Evolutionary conservation across 768 basidiomycete species (phyloP).

Genomic region (Boletus fagicola): DNA sequence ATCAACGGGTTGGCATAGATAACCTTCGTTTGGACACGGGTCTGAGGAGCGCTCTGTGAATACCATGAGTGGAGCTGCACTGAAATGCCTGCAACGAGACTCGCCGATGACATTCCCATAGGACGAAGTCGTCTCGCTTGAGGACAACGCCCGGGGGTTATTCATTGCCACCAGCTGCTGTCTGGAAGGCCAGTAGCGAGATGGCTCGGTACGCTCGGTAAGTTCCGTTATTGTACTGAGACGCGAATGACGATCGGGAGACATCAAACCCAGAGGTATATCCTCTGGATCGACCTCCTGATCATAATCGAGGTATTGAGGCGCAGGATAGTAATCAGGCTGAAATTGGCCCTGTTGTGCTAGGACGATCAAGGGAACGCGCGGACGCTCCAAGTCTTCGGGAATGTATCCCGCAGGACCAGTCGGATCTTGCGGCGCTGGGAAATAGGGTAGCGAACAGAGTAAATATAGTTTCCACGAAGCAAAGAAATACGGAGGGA

Average conservation of each 20-base stretch:
- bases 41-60: slow-evolving; percentile 20
- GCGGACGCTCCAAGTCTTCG: slow-evolving; percentile 40
- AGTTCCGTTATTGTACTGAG: slow-evolving; percentile 68
- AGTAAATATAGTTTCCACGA: slow-evolving; percentile 20
- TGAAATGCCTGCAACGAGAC: slow-evolving; percentile 18
- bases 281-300: slow-evolving; percentile 27
- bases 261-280: slow-evolving; percentile 35
- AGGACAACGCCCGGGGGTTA: slow-evolving; percentile 39
- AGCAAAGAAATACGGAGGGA: slow-evolving; percentile 27
- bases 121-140: slow-evolving; percentile 45
- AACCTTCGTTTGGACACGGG: neutral
- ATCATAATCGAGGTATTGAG: slow-evolving; percentile 23
- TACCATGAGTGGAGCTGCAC: slow-evolving; percentile 5
- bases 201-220: slow-evolving; percentile 63
- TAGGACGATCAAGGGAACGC: slow-evolving; percentile 57
- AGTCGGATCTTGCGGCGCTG: slow-evolving; percentile 21
- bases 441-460: slow-evolving; percentile 17
- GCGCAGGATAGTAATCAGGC: slow-evolving; percentile 26
- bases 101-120: slow-evolving; percentile 64
- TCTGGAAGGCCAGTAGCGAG: slow-evolving; percentile 46
- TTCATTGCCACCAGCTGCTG: slow-evolving; percentile 40
- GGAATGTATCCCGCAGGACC: slow-evolving; percentile 22
- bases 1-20: slow-evolving; percentile 11
- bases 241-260: slow-evolving; percentile 33
- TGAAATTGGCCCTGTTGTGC: slow-evolving; percentile 53